phyloP scores from a whole-genome alignment of 768 basidiomycete species.

The Pisolithus orientalis region DNA sequence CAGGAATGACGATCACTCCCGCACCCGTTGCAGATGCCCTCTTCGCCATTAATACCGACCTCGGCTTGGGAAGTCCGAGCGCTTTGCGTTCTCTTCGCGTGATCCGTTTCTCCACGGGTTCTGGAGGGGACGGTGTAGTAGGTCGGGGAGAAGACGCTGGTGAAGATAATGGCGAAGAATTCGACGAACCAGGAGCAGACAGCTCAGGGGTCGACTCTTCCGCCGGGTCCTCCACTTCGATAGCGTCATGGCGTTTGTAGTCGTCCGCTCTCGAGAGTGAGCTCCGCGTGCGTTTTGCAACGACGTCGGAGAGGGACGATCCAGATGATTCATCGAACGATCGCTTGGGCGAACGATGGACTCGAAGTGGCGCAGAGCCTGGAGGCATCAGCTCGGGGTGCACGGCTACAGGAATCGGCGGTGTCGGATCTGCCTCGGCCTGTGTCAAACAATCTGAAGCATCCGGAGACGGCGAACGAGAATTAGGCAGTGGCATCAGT shows the following conservation, averaged over 20 bases:
- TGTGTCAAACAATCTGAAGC: constrained; percentile 16
- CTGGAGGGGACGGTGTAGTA: constrained; percentile 27
- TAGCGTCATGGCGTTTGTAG: constrained; percentile 7
- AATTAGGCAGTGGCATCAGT: constrained; percentile 33
- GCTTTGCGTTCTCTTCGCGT: constrained; percentile 65
- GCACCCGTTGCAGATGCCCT: constrained; percentile 23
- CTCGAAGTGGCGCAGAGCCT: constrained; percentile 21
- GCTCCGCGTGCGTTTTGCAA: constrained; percentile 31
- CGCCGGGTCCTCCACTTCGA: constrained; percentile 24
- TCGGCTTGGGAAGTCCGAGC: constrained; percentile 58
- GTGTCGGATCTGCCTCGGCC: constrained; percentile 24
- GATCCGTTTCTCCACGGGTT: constrained; percentile 34
- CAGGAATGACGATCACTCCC: constrained; percentile 60
- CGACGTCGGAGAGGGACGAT: constrained; percentile 28
- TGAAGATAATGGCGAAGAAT: constrained; percentile 27
- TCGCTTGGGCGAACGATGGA: constrained; percentile 49
- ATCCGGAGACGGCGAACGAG: constrained; percentile 33
- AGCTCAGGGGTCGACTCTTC: constrained; percentile 35
- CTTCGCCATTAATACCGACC: constrained; percentile 27
- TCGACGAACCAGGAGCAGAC: constrained; percentile 31
- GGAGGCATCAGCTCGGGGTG: constrained; percentile 10
- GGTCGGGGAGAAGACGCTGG: constrained; percentile 31
- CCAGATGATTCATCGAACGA: constrained; percentile 54
- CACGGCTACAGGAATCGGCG: constrained; percentile 20
- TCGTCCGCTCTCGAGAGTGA: constrained; percentile 15